These are phyloP conservation scores for Acacia concinna DNA, from an alignment of 331 rosid species.

Conservation along the genomic window DNA sequence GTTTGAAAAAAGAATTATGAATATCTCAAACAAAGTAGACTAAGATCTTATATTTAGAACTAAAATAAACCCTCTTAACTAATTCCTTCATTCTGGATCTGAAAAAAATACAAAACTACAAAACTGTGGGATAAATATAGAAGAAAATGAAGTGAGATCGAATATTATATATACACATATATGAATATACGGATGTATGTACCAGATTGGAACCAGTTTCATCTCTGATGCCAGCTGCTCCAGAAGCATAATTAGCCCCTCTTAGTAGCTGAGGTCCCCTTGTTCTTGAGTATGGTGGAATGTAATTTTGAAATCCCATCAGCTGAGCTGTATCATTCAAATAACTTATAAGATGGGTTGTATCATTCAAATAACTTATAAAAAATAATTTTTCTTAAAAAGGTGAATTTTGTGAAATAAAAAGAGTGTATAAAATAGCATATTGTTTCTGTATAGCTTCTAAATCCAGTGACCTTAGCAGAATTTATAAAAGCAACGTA, in stretches of 20 bases:
- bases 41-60: too few species aligned
- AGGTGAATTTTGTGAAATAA: too few species aligned
- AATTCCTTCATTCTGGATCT: too few species aligned
- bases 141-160: neutral
- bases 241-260: constrained; percentile 88
- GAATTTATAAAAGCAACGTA: too few species aligned
- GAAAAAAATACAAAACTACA: neutral
- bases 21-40: too few species aligned
- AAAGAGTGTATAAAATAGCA: too few species aligned
- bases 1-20: too few species aligned
- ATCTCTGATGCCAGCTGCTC: constrained; percentile 86
- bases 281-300: constrained; percentile 69
- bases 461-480: too few species aligned
- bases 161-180: neutral
- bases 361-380: constrained; percentile 17
- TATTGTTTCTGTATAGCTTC: too few species aligned
- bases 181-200: neutral
- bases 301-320: constrained; percentile 61
- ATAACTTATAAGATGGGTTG: constrained; percentile 55
- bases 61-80: neutral
- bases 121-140: neutral
- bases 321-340: constrained; percentile 67
- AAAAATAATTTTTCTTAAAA: neutral
- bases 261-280: constrained; percentile 65
- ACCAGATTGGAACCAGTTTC: constrained; percentile 90